Percentiles rank a stretch among this genome's conserved stretches.
Conservation (phyloP, 2,329 filamentous ascomycete species). For the Stenocarpella maydis region DNA sequence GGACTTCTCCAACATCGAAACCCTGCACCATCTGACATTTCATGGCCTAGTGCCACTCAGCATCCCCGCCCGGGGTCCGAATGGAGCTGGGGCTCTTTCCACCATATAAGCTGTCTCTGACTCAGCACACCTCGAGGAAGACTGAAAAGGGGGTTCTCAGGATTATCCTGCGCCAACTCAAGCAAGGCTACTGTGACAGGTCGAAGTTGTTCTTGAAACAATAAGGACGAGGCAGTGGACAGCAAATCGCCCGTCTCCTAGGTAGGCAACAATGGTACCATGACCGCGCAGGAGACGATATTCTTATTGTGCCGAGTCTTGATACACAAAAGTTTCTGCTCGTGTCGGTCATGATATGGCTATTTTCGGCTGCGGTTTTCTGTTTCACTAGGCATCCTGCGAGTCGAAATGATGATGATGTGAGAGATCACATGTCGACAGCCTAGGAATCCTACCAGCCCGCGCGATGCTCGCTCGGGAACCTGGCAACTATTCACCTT, state of each 20-base stretch:
- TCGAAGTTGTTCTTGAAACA: not conserved
- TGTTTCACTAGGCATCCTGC: slow-evolving; percentile 4
- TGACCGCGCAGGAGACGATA: not conserved
- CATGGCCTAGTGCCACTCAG: not conserved
- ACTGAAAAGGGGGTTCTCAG: not conserved
- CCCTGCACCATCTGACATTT: slow-evolving; percentile 8
- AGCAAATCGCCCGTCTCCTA: not conserved
- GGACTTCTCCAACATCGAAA: not conserved
- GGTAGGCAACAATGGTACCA: not conserved
- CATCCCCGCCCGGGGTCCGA: slow-evolving; percentile 10
- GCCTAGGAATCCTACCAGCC: not conserved
- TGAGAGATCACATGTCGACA: not conserved
- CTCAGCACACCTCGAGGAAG: not conserved
- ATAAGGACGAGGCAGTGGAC: not conserved
- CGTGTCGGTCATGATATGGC: not conserved
- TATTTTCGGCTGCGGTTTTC: not conserved
- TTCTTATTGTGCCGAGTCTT: not conserved
- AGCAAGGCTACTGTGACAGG: not conserved
- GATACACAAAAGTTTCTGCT: not conserved
- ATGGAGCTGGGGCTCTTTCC: not conserved
- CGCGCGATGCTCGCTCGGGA: not conserved
- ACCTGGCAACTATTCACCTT: not conserved
- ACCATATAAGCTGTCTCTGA: not conserved
- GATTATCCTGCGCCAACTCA: not conserved
- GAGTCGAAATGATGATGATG: not conserved